These are phyloP conservation scores for Fusarium aywerte DNA, from an alignment of 2,329 filamentous ascomycete species.

Conservation along the genomic window DNA sequence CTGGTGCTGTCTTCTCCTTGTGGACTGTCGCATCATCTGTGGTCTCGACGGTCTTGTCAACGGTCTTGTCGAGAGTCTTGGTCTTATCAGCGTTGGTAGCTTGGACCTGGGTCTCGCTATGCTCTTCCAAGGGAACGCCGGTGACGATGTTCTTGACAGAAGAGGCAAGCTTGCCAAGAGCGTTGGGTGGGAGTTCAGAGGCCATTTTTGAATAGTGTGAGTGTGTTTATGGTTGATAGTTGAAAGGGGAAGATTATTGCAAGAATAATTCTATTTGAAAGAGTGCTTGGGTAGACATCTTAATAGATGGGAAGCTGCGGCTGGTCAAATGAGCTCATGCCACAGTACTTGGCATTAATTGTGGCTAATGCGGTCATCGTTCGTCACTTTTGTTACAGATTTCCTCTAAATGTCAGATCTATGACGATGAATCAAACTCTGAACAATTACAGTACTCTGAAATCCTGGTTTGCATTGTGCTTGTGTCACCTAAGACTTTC, in stretches of 20 bases:
- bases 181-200: conserved; percentile 8
- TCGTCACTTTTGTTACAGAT: background rate
- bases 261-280: no score
- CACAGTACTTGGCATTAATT: background rate
- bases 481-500: background rate
- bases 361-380: conserved; percentile 21
- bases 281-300: background rate
- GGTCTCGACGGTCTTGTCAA: conserved; percentile 21
- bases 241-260: background rate
- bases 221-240: background rate
- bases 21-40: conserved; percentile 19
- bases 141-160: conserved; percentile 27
- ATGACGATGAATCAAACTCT: conserved; percentile 10
- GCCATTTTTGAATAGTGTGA: background rate
- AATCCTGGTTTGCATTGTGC: background rate
- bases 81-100: background rate
- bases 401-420: background rate
- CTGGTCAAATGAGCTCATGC: background rate
- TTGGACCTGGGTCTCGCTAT: conserved; percentile 3
- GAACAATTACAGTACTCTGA: no score
- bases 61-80: conserved; percentile 15
- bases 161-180: conserved; percentile 17
- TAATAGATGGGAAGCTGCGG: background rate
- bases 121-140: background rate
- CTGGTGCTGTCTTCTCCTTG: conserved; percentile 24